Evolutionary conservation across 164 flowering plant genomes (phyloP), one percentile per base, ranked within the genome.

Genomic region (Aristolochia fimbriata): DNA sequence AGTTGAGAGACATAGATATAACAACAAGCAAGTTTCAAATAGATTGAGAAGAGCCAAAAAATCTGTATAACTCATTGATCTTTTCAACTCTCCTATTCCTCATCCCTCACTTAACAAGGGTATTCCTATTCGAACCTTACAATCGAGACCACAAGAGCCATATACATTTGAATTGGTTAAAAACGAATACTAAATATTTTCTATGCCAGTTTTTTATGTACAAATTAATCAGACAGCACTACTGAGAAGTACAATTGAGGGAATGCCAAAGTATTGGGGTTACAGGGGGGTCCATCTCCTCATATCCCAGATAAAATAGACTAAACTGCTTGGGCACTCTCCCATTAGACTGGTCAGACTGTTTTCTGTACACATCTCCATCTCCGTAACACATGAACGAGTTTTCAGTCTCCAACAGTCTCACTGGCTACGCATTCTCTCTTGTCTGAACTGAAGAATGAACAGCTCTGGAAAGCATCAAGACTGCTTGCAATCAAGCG

Each of bases 391-490:
- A 17, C 19, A 15, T 49, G 9, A 49, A 21, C 22, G 21, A 7
- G 22, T 17, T 57, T 21, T 72, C 65, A 68, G 30, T 27, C 80
- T 45, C 66, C 71, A 65, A 64, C 64, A 72, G 10, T 37, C 8
- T 80, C 87, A 43, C 66, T 70, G 23, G 78, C 37, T 59, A 87
- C 47, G 58, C 74, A 55, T 37, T 80, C 84, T 70, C 81, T 91
- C 76, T 87, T 87, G 71, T 88, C 90, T 49, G 70, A 63, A 46
- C 82, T 80, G 45, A 87, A 83, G 72, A 87, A 84, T 0, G 90
- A 77, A 76, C 93, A 86, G 61, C 76, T 87, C 61, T 89, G 96
- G 63, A 89, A 89, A 20, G 88, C 96, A 78, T 89, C 98, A 50
- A 89, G 74, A 72, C 96, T 92, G 83, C 79, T 89, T 45, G 90